phyloP scores from a whole-genome alignment of 306 rosid genomes.

The Prosopis cineraria region DNA sequence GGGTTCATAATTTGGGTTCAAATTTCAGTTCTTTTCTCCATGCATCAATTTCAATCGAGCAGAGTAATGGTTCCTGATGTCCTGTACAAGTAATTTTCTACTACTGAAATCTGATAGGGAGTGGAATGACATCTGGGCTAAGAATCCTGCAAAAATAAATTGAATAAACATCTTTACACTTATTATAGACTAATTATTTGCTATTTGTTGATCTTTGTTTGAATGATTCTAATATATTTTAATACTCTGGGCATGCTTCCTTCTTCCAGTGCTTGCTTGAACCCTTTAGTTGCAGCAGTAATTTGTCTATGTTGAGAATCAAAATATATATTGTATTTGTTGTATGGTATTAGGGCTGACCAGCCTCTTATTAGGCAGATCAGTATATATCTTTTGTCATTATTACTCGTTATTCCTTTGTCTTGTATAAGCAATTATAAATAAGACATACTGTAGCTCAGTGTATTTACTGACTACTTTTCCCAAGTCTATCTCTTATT shows the following conservation, averaged over 20 bases:
- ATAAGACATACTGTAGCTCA: no score
- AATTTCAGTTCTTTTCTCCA: not conserved
- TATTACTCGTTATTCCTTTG: no score
- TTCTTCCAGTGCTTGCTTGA: constrained; percentile 2
- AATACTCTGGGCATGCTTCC: not conserved
- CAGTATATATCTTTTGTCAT: no score
- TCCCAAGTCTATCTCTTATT: no score
- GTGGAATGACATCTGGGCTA: not conserved
- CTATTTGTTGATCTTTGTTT: not conserved
- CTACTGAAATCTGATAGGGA: not conserved
- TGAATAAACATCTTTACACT: no score
- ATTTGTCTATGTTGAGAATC: no score
- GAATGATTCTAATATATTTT: not conserved
- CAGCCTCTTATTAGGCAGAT: no score
- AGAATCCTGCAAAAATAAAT: no score
- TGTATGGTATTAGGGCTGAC: no score
- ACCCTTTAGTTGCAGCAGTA: not conserved
- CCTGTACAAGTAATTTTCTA: not conserved
- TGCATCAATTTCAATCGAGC: not conserved
- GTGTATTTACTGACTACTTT: no score
- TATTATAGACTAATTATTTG: not conserved
- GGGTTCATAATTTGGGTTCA: not conserved
- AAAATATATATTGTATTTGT: no score
- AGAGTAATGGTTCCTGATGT: not conserved
- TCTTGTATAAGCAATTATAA: no score